Percentiles rank a stretch among this genome's conserved stretches.
phyloP scores from a whole-genome alignment of 805 yeast species.

The Barnettozyma botsteinii region DNA sequence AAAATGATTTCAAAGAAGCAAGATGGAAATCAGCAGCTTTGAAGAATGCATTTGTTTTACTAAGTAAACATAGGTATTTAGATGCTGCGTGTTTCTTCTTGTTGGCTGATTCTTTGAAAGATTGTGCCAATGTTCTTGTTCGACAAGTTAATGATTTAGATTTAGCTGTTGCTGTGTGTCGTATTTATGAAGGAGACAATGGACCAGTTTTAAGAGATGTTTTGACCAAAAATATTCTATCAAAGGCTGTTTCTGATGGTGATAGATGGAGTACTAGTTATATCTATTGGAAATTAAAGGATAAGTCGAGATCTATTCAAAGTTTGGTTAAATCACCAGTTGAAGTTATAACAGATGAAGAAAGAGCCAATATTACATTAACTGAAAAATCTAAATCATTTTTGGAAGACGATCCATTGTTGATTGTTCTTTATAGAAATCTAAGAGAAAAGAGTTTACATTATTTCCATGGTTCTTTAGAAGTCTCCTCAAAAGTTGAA shows the following conservation, averaged over 20 bases:
- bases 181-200: slow-evolving; percentile 62
- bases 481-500: slow-evolving; percentile 43
- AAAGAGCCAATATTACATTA: slow-evolving; percentile 18
- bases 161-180: slow-evolving; percentile 75
- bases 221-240: slow-evolving; percentile 46
- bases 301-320: slow-evolving; percentile 48
- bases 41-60: slow-evolving; percentile 85
- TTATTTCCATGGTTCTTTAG: slow-evolving; percentile 44
- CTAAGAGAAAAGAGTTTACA: slow-evolving; percentile 48
- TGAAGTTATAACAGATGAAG: slow-evolving; percentile 30
- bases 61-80: slow-evolving; percentile 80
- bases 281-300: slow-evolving; percentile 62
- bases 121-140: slow-evolving; percentile 69
- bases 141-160: slow-evolving; percentile 62
- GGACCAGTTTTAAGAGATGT: slow-evolving; percentile 48
- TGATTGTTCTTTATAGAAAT: slow-evolving; percentile 57
- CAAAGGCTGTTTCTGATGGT: slow-evolving; percentile 52
- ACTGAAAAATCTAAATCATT: slow-evolving; percentile 35
- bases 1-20: slow-evolving; percentile 65
- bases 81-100: slow-evolving; percentile 90
- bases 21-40: slow-evolving; percentile 87
- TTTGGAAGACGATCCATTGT: slow-evolving; percentile 75
- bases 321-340: slow-evolving; percentile 57
- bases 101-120: slow-evolving; percentile 67
- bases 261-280: slow-evolving; percentile 82